phyloP scores from a whole-genome alignment of 2,329 filamentous ascomycete species.

The Zymoseptoria brevis region DNA sequence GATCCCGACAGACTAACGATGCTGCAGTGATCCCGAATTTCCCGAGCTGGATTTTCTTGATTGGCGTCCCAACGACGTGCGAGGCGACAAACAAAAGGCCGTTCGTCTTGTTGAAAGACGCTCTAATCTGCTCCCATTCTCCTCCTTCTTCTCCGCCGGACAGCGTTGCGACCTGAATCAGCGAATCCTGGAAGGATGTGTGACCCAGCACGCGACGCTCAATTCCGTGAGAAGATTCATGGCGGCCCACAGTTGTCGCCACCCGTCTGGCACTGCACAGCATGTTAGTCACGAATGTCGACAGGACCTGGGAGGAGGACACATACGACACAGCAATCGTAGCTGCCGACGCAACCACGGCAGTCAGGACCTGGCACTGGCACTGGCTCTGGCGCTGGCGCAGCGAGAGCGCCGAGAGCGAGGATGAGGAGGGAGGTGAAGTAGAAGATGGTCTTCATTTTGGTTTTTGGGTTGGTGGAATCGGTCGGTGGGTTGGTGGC shows the following conservation, averaged over 20 bases:
- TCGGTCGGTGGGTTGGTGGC: too few species aligned
- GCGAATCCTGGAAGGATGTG: not conserved
- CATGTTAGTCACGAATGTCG: not conserved
- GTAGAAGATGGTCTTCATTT: too few species aligned
- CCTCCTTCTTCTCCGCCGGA: not conserved
- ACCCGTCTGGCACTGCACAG: not conserved
- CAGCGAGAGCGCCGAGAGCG: too few species aligned
- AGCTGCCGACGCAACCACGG: too few species aligned
- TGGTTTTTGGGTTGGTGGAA: too few species aligned
- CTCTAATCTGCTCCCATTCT: not conserved
- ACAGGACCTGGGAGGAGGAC: not conserved
- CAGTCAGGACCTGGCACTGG: too few species aligned
- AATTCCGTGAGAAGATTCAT: not conserved
- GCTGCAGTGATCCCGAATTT: not conserved
- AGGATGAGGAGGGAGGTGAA: too few species aligned
- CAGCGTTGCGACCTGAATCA: not conserved
- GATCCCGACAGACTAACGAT: not conserved
- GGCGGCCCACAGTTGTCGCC: not conserved
- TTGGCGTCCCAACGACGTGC: not conserved
- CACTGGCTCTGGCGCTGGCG: too few species aligned
- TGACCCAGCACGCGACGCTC: too few species aligned
- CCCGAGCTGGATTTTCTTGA: not conserved
- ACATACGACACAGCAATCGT: not conserved
- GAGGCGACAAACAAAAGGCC: too few species aligned
- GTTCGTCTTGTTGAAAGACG: too few species aligned